Conservation (phyloP, 331 rosid genomes). For the Saraca asoca region DNA sequence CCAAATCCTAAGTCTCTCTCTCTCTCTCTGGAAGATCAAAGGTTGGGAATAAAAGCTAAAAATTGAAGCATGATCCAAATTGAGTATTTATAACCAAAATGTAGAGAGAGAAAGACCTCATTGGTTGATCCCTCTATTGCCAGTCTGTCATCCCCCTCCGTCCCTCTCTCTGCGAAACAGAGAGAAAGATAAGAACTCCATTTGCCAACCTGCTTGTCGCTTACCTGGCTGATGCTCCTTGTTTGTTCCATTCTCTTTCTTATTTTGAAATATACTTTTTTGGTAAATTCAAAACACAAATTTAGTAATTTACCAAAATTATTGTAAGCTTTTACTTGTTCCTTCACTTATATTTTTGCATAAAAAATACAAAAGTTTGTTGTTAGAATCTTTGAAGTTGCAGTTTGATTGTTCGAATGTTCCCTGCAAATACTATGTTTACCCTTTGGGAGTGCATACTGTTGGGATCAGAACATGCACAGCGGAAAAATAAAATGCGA, state of each 20-base stretch:
- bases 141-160: conserved; percentile 47
- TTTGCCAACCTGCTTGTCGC: conserved; percentile 43
- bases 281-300: not conserved
- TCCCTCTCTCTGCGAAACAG: conserved; percentile 17
- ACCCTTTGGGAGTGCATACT: too few relatives aligned
- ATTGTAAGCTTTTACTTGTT: too few relatives aligned
- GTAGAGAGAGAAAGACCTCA: conserved; percentile 8
- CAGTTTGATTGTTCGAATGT: too few relatives aligned
- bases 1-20: conserved; percentile 27
- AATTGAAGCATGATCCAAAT: not conserved
- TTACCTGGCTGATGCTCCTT: conserved; percentile 35
- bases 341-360: too few relatives aligned
- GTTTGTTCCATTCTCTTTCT: not conserved
- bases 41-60: conserved; percentile 32
- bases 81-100: too few relatives aligned
- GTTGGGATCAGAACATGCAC: too few relatives aligned
- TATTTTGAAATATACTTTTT: not conserved
- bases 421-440: too few relatives aligned
- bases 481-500: too few relatives aligned
- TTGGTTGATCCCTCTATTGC: conserved; percentile 33
- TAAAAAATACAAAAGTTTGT: too few relatives aligned
- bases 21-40: conserved; percentile 43
- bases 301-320: not conserved
- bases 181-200: conserved; percentile 30
- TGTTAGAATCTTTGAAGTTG: too few relatives aligned